phyloP scores from a whole-genome alignment of 2,329 filamentous ascomycete species.

The Sporothrix sp. region DNA sequence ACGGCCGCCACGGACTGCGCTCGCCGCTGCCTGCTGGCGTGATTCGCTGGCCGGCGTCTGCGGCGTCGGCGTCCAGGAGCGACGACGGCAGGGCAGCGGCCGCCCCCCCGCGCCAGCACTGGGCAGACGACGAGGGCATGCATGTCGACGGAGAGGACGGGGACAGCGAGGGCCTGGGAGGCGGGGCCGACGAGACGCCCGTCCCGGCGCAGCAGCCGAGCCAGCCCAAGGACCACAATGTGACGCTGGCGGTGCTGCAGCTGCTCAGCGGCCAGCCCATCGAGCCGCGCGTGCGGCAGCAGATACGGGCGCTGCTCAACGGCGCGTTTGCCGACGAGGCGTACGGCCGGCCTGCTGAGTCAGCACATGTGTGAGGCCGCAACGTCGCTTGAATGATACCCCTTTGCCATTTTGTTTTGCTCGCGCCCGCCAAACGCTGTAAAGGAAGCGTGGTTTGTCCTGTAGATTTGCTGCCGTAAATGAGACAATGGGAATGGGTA shows the following conservation, averaged over 20 bases:
- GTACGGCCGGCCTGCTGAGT: no score
- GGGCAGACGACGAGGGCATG: slow-evolving; percentile 7
- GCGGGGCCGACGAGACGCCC: neutral
- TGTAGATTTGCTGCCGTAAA: no score
- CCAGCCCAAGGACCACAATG: slow-evolving; percentile 23
- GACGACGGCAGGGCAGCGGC: neutral
- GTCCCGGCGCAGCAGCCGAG: neutral
- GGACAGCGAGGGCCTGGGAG: neutral
- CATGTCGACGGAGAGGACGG: neutral
- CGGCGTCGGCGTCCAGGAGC: slow-evolving; percentile 6
- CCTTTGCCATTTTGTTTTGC: slow-evolving; percentile 2
- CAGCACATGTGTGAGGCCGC: neutral
- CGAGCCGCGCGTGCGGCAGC: slow-evolving; percentile 26
- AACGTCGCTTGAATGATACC: neutral
- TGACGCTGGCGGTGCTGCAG: slow-evolving; percentile 39
- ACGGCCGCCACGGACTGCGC: neutral
- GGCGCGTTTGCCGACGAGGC: slow-evolving; percentile 16
- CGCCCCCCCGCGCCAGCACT: neutral
- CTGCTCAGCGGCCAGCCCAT: slow-evolving; percentile 38
- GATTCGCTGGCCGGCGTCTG: no score
- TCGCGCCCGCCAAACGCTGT: no score
- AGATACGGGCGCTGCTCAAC: slow-evolving; percentile 47
- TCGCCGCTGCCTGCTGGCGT: no score
- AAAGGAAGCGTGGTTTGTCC: neutral
- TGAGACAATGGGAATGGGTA: no score